Base-by-base conservation (phyloP, 1,139 yeast genomes). In the Oligophagozyma castellii region DNA sequence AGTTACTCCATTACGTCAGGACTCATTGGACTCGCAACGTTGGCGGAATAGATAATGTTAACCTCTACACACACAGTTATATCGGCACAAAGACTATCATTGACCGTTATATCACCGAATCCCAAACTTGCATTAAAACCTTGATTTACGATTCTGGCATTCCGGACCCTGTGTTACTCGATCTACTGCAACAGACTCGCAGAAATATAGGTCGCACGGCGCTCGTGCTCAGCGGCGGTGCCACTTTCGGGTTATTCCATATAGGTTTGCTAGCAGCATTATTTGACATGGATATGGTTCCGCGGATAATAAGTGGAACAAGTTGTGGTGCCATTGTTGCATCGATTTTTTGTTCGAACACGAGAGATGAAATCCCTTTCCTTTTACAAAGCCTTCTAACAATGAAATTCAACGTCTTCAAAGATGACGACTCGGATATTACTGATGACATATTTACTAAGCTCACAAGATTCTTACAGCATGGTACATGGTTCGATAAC, bases 271-370 rank as follows among this genome's bases (percentile, higher is more conserved):
- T 86, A 32, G 71, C 83, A 5, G 79, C 92, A 4, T 60, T 89
- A 23, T 58, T 78, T 29, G 92, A 80, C 42, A 65, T 69, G 28
- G 73, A 76, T 30, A 60, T 86, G 22, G 58, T 89, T 24, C 98
- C 98, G 0, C 63, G 86, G 29, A 83, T 89, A 29, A 71, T 92
- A 10, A 78, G 93, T 29, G 98, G 98, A 1, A 78, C 94, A n/a
- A 80, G 94, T n/a, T 94, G 95, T 0, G 98, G 98, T 10, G 84
- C 95, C 0, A 84, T 89, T 30, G 75, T 92, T 35, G 96, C 96
- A 5, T 71, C 93, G 32, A 71, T 86, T 12, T 59, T 89, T 27
- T 81, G 95, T 44, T 76, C 80, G 7, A 84, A 79, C 46, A 68
- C 76, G 13, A 76, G 76, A 39, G 80, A 73, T 28, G 96, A 86